These are phyloP conservation scores for Pythium myriotylum DNA, from an alignment of 352 stramenopile species.

Conservation along the genomic window DNA sequence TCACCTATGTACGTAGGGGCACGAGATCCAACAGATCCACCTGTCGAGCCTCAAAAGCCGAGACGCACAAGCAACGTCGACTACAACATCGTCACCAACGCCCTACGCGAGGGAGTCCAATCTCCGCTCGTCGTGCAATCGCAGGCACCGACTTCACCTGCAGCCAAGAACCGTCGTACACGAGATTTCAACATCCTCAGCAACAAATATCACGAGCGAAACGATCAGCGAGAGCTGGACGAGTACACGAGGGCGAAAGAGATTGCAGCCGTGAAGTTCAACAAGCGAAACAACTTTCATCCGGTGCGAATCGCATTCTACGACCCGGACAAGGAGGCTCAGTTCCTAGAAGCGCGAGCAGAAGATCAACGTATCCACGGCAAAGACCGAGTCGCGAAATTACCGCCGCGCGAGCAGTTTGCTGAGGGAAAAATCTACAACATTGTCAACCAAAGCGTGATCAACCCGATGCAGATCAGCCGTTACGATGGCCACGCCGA, in stretches of 20 bases:
- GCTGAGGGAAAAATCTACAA: conserved; percentile 76
- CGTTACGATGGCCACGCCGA: conserved; percentile 45
- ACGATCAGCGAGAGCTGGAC: conserved; percentile 41
- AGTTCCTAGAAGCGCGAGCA: conserved; percentile 43
- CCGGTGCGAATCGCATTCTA: conserved; percentile 63
- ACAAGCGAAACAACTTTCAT: conserved; percentile 69
- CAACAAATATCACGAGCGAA: conserved; percentile 71
- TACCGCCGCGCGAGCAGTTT: conserved; percentile 67
- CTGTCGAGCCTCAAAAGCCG: conserved; percentile 20
- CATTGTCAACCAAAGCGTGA: conserved; percentile 70
- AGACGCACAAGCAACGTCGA: conserved; percentile 37
- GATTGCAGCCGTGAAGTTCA: conserved; percentile 61
- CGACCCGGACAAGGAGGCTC: conserved; percentile 53
- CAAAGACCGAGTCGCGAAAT: conserved; percentile 42
- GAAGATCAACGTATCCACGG: conserved; percentile 56
- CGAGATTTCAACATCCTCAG: conserved; percentile 78
- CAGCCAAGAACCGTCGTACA: conserved; percentile 35
- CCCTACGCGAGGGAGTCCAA: conserved; percentile 10
- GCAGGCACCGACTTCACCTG: conserved; percentile 11
- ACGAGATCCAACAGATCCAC: conserved; percentile 43
- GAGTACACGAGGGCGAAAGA: conserved; percentile 50
- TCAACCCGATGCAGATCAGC: conserved; percentile 49
- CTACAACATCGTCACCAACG: conserved; percentile 77
- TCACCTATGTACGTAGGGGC: conserved; percentile 48
- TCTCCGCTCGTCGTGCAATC: neutral